Percentiles rank a stretch among this genome's conserved stretches.
Evolutionary conservation across 2,329 filamentous ascomycete genomes (phyloP).

Genomic region (Paecilomyces formosus): DNA sequence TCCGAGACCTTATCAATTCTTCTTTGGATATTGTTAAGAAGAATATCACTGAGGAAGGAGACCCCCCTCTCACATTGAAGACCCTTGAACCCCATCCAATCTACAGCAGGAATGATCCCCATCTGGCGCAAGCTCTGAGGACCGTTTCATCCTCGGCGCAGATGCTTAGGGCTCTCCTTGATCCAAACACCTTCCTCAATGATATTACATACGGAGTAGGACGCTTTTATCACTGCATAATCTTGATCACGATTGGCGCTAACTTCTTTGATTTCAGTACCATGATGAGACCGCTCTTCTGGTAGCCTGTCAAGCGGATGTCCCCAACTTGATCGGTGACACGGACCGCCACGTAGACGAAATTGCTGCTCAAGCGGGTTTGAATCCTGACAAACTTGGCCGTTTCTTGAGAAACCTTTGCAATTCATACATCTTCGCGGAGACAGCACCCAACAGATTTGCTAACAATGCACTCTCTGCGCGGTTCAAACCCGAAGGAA

Average conservation of each 20-base stretch:
- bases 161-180: not conserved
- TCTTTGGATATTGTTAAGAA: not conserved
- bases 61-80: not conserved
- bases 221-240: too few relatives aligned
- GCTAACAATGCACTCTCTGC: constrained; percentile 1
- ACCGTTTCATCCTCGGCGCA: not conserved
- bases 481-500: not conserved
- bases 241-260: not conserved
- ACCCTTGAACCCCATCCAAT: not conserved
- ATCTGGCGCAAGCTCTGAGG: not conserved
- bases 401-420: not conserved
- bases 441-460: not conserved
- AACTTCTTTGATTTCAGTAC: not conserved
- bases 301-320: not conserved
- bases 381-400: not conserved
- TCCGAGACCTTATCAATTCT: not conserved
- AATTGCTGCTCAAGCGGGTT: not conserved
- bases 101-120: not conserved
- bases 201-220: not conserved
- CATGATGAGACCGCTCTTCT: not conserved
- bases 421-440: not conserved
- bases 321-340: not conserved
- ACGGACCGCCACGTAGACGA: not conserved
- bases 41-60: not conserved
- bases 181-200: not conserved